Evolutionary conservation across 306 rosid genomes (phyloP).

Genomic region (Psophocarpus tetragonolobus): DNA sequence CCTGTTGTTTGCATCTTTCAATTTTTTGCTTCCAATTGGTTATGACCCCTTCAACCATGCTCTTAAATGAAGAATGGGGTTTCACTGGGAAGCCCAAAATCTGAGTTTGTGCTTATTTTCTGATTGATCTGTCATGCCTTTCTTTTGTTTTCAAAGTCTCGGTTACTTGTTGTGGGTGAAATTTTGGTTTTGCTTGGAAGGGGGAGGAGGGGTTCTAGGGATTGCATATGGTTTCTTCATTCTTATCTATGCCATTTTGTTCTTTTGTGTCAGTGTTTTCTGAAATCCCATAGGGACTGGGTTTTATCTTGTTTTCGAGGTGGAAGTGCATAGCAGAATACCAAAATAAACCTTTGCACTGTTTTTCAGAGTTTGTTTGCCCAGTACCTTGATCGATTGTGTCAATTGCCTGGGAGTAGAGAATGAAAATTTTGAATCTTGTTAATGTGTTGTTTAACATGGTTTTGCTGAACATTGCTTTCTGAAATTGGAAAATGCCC

Average conservation of each 20-base stretch:
- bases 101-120: conserved; percentile 20
- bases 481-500: conserved; percentile 25
- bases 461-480: conserved; percentile 9
- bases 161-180: background rate
- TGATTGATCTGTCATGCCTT: conserved; percentile 19
- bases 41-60: conserved; percentile 21
- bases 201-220: conserved; percentile 27
- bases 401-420: conserved; percentile 20
- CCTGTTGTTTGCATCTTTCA: conserved; percentile 7
- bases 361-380: conserved; percentile 18
- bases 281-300: background rate
- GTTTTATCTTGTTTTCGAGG: background rate
- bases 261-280: conserved; percentile 9
- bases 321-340: background rate
- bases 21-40: background rate
- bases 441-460: background rate
- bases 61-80: conserved; percentile 33
- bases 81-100: conserved; percentile 12
- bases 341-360: background rate
- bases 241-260: background rate
- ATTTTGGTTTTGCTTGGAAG: conserved; percentile 22
- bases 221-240: conserved; percentile 28
- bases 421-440: conserved; percentile 7
- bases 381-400: background rate
- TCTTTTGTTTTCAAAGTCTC: background rate